phyloP scores from a whole-genome alignment of 1,284 basidiomycete genomes.

The Marasmius sp. region DNA sequence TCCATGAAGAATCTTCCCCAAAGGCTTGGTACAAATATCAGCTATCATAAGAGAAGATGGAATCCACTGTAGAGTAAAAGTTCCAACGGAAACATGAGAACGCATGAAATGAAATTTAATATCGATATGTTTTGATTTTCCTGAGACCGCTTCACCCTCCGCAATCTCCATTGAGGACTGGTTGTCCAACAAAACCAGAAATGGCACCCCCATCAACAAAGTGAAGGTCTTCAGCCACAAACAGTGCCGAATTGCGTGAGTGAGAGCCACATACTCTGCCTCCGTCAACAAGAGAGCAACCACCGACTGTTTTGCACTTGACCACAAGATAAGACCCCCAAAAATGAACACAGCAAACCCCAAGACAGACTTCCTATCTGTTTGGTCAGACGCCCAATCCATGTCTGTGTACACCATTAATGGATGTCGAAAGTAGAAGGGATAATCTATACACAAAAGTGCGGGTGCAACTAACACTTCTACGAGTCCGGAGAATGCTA shows the following conservation, averaged over 20 bases:
- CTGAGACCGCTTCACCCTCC: conserved; percentile 1
- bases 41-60: too few species aligned
- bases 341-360: conserved; percentile 14
- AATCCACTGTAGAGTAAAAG: too few species aligned
- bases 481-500: too few species aligned
- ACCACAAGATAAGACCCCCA: conserved; percentile 15
- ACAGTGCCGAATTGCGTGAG: neutral
- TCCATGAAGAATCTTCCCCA: too few species aligned
- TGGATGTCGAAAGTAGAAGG: too few species aligned
- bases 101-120: conserved; percentile 16
- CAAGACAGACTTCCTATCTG: conserved; percentile 10
- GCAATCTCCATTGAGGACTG: conserved; percentile 8
- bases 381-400: conserved; percentile 15
- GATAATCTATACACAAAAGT: too few species aligned
- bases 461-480: too few species aligned
- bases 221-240: conserved; percentile 11
- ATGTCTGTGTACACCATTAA: conserved; percentile 7
- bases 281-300: conserved; percentile 14
- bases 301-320: conserved; percentile 10
- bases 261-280: conserved; percentile 5
- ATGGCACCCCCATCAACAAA: conserved; percentile 4
- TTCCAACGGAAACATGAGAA: too few species aligned
- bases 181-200: conserved; percentile 17
- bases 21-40: too few species aligned
- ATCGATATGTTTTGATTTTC: conserved; percentile 15